Base-by-base conservation (phyloP, 169 alveolate genomes). In the Theileria orientalis region DNA sequence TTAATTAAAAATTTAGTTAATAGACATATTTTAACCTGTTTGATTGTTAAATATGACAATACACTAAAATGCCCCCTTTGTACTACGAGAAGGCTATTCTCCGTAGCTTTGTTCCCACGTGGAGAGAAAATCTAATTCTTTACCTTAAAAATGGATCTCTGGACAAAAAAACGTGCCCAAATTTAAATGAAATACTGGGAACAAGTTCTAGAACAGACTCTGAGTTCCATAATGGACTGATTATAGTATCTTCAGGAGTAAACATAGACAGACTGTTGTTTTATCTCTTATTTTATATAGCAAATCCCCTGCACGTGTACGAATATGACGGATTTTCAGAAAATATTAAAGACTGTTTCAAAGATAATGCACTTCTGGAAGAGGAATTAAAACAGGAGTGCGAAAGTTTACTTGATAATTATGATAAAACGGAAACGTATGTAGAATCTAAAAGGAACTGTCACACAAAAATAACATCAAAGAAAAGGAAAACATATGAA, bases 41-140 rank as follows among this genome's bases (percentile, higher is more conserved):
- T 11, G 49, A 41, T 41, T 41, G 14, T 41, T 19, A 49, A 7
- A 5, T 5, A 49, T 9, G 23, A n/a, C 9, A n/a, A 49, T 3
- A 49, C 9, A n/a, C 60, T 23, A 9, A 13, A n/a, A 82, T 82
- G 89, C 70, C 59, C 29, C 89, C 89, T 3, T 63, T 82, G 52
- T 71, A 75, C 40, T 82, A 33, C 42, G 89, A 82, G 68, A 82
- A 82, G 84, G 83, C 66, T 27, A 67, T 74, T 32, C 69, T 82
- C 40, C 60, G 84, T 32, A 72, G 84, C 30, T 30, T 62, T 11
- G 80, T 82, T 30, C 84, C 84, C 21, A 73, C 89, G 33, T 82
- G 89, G 89, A 47, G 74, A 67, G 89, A 72, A 59, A 56, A 16
- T 33, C 29, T 70, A 61, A 70, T 49, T 74, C 46, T 16, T 72